phyloP scores from a whole-genome alignment of 2,329 filamentous ascomycete species.

The Xylaria sp. region DNA sequence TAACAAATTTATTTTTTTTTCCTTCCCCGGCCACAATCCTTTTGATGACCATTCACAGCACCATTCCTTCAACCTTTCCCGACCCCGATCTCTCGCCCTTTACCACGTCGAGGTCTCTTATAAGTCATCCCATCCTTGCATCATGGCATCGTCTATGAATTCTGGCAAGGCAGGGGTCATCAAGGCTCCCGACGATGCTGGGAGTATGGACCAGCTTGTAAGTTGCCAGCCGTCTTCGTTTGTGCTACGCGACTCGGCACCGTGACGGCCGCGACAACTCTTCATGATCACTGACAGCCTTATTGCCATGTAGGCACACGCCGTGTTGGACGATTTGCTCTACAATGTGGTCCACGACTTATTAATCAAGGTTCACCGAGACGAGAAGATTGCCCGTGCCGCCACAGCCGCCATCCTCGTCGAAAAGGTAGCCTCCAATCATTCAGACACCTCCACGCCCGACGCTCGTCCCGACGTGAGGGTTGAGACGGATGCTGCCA shows the following conservation, averaged over 20 bases:
- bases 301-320: conserved; percentile 61
- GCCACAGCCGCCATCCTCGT: conserved; percentile 72
- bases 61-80: conserved; percentile 8
- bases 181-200: conserved; percentile 62
- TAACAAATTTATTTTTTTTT: conserved; percentile 29
- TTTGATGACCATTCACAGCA: conserved; percentile 23
- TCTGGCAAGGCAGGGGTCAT: conserved; percentile 63
- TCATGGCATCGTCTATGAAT: conserved; percentile 41
- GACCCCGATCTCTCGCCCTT: conserved; percentile 26
- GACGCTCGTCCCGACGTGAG: conserved; percentile 67
- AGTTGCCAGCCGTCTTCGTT: conserved; percentile 48
- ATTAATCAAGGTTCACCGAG: conserved; percentile 77
- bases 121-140: conserved; percentile 33
- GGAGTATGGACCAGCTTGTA: conserved; percentile 69
- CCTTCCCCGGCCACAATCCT: conserved; percentile 15
- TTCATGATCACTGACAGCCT: conserved; percentile 26
- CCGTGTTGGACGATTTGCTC: conserved; percentile 78
- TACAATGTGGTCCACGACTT: conserved; percentile 82
- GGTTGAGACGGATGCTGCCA: conserved; percentile 73
- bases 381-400: conserved; percentile 80
- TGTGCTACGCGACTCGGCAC: conserved; percentile 33
- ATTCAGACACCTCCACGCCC: conserved; percentile 63
- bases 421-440: conserved; percentile 69
- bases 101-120: conserved; percentile 29
- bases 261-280: conserved; percentile 20